Evolutionary conservation across 306 rosid species (phyloP).

Genomic region (Canavalia ensiformis): DNA sequence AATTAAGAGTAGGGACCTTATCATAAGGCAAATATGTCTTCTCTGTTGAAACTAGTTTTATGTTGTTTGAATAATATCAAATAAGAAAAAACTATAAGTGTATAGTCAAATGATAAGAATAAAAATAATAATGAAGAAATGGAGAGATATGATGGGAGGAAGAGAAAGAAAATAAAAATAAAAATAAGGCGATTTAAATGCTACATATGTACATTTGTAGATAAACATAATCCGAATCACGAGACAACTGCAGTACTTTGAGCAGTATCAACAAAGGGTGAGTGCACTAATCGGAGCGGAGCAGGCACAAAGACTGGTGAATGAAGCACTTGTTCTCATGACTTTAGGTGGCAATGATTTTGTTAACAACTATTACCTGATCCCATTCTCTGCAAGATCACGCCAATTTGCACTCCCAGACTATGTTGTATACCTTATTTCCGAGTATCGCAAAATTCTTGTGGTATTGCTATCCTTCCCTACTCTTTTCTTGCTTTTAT

Average conservation of each 20-base stretch:
- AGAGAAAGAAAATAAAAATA: too few species aligned
- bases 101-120: too few species aligned
- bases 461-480: slow-evolving; percentile 51
- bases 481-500: background rate
- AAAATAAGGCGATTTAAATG: background rate
- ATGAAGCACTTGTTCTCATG: slow-evolving; percentile 65
- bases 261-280: slow-evolving; percentile 77
- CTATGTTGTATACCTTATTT: slow-evolving; percentile 73
- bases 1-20: background rate
- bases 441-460: slow-evolving; percentile 82
- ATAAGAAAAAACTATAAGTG: background rate
- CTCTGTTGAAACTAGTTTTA: background rate
- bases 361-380: slow-evolving; percentile 82
- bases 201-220: slow-evolving; percentile 48
- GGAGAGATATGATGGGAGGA: too few species aligned
- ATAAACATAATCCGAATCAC: slow-evolving; percentile 70
- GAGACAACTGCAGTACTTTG: slow-evolving; percentile 68
- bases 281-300: slow-evolving; percentile 69
- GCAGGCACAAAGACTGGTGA: slow-evolving; percentile 57
- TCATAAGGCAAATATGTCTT: background rate
- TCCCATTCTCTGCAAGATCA: slow-evolving; percentile 88
- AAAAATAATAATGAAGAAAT: too few species aligned
- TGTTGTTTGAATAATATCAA: background rate
- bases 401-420: slow-evolving; percentile 81
- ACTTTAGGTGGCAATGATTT: slow-evolving; percentile 91